Conservation (phyloP, 768 basidiomycete species). For the Termitomyces sp. region DNA sequence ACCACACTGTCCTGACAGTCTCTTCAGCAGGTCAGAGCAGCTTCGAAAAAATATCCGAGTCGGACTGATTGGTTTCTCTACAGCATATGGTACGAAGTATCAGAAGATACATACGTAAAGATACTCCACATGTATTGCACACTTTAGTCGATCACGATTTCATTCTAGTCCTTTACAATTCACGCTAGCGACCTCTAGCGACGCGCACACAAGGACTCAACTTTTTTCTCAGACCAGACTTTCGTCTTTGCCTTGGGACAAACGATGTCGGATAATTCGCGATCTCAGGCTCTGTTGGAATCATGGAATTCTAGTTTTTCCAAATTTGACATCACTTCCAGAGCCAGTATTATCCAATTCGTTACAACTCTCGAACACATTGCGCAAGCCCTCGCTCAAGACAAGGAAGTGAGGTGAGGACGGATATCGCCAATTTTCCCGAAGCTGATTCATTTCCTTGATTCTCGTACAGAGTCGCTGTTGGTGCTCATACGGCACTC, state of each 20-base stretch:
- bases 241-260: not conserved
- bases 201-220: not conserved
- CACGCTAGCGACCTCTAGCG: not conserved
- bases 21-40: not conserved
- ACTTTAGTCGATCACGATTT: not conserved
- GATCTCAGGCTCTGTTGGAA: conserved; percentile 13
- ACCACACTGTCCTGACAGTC: not conserved
- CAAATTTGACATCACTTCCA: conserved; percentile 34
- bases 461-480: conserved; percentile 2
- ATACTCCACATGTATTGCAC: not conserved
- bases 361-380: conserved; percentile 41
- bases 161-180: not conserved
- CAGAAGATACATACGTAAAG: not conserved
- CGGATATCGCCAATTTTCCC: not conserved
- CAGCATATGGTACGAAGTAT: not conserved
- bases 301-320: conserved; percentile 39
- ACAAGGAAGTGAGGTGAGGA: conserved; percentile 33
- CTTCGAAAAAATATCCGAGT: not conserved
- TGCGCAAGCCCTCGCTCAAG: conserved; percentile 46
- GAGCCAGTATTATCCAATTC: conserved; percentile 25
- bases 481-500: conserved; percentile 39
- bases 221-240: not conserved
- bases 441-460: not conserved
- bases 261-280: conserved; percentile 11
- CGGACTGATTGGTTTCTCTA: not conserved